Base-by-base conservation (phyloP, 768 basidiomycete genomes). In the Termitomyces eurrhizus region DNA sequence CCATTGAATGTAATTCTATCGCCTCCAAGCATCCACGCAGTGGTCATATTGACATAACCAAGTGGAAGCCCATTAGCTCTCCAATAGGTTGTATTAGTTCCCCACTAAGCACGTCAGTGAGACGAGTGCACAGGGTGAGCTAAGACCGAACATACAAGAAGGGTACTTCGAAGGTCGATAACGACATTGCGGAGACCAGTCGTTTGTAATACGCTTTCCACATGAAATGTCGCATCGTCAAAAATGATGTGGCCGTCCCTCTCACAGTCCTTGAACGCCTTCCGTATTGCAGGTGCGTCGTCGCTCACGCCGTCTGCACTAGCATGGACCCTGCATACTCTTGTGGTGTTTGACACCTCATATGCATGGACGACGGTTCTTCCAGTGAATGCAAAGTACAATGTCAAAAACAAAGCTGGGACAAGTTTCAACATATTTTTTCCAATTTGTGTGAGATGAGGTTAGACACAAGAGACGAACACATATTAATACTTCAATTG, bases 21-120 rank as follows among this genome's bases (percentile, higher is more conserved):
- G 1, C 78, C 78, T 21, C 71, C 74, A 35, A 77, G 68, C 58
- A 74, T 66, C 74, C 73, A 77, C 4, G 73, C 77, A 7, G 75
- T 69, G 32, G 68, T 72, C 60, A 72, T 70, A 58, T 78, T 77
- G 49, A 71, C 70, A 65, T 75, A 78, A 35, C 68, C 76, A 45
- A 74, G 58, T n/a, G 65, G 65, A 4, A 75, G 57, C 8, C 70
- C 69, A 62, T 75, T 74, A 13, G 68, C 59, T 13, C 73, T 63
- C 77, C 77, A 78, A 61, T 77, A 74, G 3, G 69, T 72, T 24
- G 75, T 70, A 52, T 78, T 76, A 8, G 68, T 70, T 24, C 70
- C 72, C 64, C 71, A 75, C 72, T 73, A 42, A 21, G 46, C 13
- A 39, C 8, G 51, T 56, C 45, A 51, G n/a, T 9, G 33, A 24